These are phyloP conservation scores for Chlorociboria aeruginascens DNA, from an alignment of 495 filamentous ascomycete genomes.

Conservation along the genomic window DNA sequence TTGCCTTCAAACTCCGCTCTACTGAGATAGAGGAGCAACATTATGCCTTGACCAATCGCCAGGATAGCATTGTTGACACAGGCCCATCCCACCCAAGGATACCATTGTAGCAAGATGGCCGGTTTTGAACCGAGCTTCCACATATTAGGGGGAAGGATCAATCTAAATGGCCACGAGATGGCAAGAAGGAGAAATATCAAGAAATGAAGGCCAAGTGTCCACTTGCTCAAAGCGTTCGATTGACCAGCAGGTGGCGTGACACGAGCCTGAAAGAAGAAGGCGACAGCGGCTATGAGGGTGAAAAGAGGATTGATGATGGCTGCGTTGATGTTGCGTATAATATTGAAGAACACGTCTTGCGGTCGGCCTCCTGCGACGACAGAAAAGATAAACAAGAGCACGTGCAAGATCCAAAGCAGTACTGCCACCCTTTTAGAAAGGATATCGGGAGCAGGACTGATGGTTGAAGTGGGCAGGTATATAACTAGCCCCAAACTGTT, in stretches of 20 bases:
- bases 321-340: not conserved
- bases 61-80: too few relatives aligned
- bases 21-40: too few relatives aligned
- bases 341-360: not conserved
- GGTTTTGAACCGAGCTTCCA: too few relatives aligned
- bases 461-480: too few relatives aligned
- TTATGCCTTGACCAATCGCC: too few relatives aligned
- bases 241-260: not conserved
- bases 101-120: too few relatives aligned
- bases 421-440: not conserved
- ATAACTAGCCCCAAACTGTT: too few relatives aligned
- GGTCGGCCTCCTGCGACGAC: not conserved
- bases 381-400: not conserved
- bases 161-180: not conserved
- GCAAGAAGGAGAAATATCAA: not conserved
- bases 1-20: too few relatives aligned
- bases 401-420: not conserved
- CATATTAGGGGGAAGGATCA: not conserved
- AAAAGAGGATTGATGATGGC: not conserved
- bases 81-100: too few relatives aligned
- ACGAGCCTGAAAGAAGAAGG: not conserved
- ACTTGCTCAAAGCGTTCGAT: not conserved
- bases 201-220: not conserved
- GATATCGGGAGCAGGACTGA: too few relatives aligned
- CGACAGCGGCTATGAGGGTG: not conserved